phyloP scores from a whole-genome alignment of 1,284 basidiomycete genomes.

The Pseudozyma tsukubaensis region DNA sequence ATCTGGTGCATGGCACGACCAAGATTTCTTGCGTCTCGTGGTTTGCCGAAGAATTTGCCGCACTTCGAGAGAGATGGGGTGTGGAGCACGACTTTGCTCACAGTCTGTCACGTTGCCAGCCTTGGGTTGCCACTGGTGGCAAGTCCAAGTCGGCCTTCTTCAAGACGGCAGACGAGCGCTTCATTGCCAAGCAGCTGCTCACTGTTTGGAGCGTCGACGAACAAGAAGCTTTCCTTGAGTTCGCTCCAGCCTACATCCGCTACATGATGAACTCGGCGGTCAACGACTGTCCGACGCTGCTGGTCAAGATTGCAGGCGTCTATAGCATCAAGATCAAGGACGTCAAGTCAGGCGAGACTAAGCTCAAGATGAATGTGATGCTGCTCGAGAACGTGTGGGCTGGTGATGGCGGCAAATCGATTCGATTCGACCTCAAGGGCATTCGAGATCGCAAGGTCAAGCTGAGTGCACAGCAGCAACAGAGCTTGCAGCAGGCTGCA shows the following conservation, averaged over 20 bases:
- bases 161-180: constrained; percentile 57
- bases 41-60: constrained; percentile 64
- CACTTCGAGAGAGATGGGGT: constrained; percentile 57
- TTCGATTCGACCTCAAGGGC: constrained; percentile 62
- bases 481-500: constrained; percentile 28
- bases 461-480: constrained; percentile 44
- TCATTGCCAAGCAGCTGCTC: constrained; percentile 61
- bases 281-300: constrained; percentile 57
- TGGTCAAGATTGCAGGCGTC: constrained; percentile 63
- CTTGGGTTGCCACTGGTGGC: constrained; percentile 56
- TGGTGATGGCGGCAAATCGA: constrained; percentile 45
- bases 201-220: constrained; percentile 63
- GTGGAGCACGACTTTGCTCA: constrained; percentile 55
- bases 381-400: constrained; percentile 63
- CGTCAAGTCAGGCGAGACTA: constrained; percentile 50
- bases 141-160: constrained; percentile 61
- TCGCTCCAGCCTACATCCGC: constrained; percentile 61
- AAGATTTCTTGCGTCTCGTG: constrained; percentile 65
- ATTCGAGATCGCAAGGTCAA: constrained; percentile 59
- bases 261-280: constrained; percentile 59
- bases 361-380: constrained; percentile 63
- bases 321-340: constrained; percentile 66
- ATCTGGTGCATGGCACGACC: constrained; percentile 47
- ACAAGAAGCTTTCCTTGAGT: constrained; percentile 63
- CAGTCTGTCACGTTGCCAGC: constrained; percentile 55